Base-by-base conservation (phyloP, 768 basidiomycete genomes). In the Suillus paluster region DNA sequence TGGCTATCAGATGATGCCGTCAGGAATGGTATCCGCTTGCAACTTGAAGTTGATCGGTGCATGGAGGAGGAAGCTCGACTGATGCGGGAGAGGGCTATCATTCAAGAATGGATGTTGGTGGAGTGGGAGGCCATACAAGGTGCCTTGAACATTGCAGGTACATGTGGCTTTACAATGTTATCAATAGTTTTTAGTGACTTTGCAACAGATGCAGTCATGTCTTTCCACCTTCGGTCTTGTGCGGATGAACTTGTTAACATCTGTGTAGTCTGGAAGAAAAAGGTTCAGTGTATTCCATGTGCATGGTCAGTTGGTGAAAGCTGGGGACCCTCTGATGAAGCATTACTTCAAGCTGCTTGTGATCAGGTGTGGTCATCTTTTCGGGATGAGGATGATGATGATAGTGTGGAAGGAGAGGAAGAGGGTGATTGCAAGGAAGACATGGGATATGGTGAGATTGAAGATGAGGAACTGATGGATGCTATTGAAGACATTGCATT, bases 41-140 rank as follows among this genome's bases (percentile, higher is more conserved):
- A 67, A n/a, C 48, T 72, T 9, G 63, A 73, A 8, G 27, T 61
- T 23, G 68, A 75, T 17, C 58, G 68, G 1, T 74, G 73, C 55
- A 25, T 55, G 11, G 74, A 79, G 57, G 75, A 79, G 53, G 64
- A 63, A 12, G 53, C 15, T 12, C 41, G 53, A 17, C 45, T 77
- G 23, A 14, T 17, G n/a, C 45, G 27, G 7, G 71, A 74, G 59
- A n/a, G 64, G 33, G 30, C 41, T 17, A 45, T 60, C 14, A 53
- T 77, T 64, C 68, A 67, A 53, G 63, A 63, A 34, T 77, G 75
- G 75, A 63, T 70, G 50, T 30, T 54, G 7, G 67, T 67, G 48
- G 73, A 77, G 45, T 77, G 75, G 75, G 49, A n/a, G 2, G 11
- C 21, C 0, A 19, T 58, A 8, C 1, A 25, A 42, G 30, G n/a